Conservation (phyloP, 2,329 filamentous ascomycete species). For the Pseudovirgaria hyperparasitica region DNA sequence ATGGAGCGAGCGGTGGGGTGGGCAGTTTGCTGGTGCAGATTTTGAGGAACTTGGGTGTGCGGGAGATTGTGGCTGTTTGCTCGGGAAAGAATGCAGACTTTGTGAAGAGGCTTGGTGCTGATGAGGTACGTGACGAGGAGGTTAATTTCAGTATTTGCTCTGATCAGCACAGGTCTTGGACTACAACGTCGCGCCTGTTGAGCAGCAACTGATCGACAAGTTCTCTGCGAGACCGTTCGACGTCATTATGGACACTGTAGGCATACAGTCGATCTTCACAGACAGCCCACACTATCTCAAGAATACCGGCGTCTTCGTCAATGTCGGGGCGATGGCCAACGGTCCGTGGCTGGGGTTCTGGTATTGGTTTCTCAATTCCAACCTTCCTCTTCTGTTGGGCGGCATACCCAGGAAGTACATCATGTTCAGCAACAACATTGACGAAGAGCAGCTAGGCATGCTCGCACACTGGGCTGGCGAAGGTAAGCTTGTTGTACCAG, state of each 20-base stretch:
- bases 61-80: slow-evolving; percentile 32
- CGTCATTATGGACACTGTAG: slow-evolving; percentile 33
- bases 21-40: slow-evolving; percentile 36
- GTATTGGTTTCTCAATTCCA: slow-evolving; percentile 27
- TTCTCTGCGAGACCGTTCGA: slow-evolving; percentile 27
- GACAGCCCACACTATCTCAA: slow-evolving; percentile 28
- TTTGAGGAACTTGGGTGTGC: slow-evolving; percentile 23
- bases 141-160: slow-evolving; percentile 1
- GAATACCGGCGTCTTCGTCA: slow-evolving; percentile 23
- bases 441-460: slow-evolving; percentile 8
- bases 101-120: slow-evolving; percentile 32
- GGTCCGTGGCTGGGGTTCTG: slow-evolving; percentile 18
- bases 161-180: slow-evolving; percentile 5
- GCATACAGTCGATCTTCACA: slow-evolving; percentile 31
- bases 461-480: slow-evolving; percentile 21
- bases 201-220: slow-evolving; percentile 19
- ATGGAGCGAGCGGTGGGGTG: slow-evolving; percentile 40
- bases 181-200: slow-evolving; percentile 16
- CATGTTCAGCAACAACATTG: slow-evolving; percentile 4
- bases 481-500: slow-evolving; percentile 17
- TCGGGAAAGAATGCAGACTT: slow-evolving; percentile 30
- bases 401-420: slow-evolving; percentile 26
- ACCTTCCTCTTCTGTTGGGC: slow-evolving; percentile 27
- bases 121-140: slow-evolving; percentile 27
- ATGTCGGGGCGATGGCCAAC: slow-evolving; percentile 23